Conservation (phyloP, 176 grass and related monocot genomes). For the Stipa capillata region DNA sequence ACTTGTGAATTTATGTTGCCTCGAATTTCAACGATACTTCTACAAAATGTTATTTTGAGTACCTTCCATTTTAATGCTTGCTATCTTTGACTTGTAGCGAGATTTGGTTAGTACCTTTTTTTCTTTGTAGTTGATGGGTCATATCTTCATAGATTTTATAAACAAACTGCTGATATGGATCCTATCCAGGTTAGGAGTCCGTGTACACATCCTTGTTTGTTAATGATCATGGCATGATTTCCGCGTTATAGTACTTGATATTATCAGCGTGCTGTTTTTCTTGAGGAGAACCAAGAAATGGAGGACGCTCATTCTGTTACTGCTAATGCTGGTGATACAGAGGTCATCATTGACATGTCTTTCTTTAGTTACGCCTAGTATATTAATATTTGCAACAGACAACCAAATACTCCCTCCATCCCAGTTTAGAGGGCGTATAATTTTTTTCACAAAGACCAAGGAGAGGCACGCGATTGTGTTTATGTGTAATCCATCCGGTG, state of each 20-base stretch:
- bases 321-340: conserved; percentile 68
- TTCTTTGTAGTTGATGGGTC: conserved; percentile 65
- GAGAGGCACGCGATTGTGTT: too few species aligned
- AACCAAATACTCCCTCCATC: too few species aligned
- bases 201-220: neutral
- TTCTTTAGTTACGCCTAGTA: neutral
- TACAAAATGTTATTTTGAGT: neutral
- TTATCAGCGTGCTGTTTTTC: conserved; percentile 70
- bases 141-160: conserved; percentile 88
- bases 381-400: neutral
- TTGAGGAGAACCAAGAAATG: conserved; percentile 89
- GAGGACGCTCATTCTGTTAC: conserved; percentile 84
- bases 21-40: neutral
- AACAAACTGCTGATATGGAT: conserved; percentile 60
- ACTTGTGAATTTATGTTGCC: neutral
- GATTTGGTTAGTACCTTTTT: conserved; percentile 1
- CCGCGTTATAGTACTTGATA: neutral
- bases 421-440: too few species aligned
- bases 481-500: too few species aligned
- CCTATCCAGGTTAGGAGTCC: conserved; percentile 55
- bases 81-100: neutral
- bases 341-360: conserved; percentile 33
- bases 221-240: neutral
- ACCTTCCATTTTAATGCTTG: neutral
- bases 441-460: too few species aligned